These are phyloP conservation scores for Saccharum hybrid DNA, from an alignment of 202 grass and related monocot genomes.

Conservation along the genomic window DNA sequence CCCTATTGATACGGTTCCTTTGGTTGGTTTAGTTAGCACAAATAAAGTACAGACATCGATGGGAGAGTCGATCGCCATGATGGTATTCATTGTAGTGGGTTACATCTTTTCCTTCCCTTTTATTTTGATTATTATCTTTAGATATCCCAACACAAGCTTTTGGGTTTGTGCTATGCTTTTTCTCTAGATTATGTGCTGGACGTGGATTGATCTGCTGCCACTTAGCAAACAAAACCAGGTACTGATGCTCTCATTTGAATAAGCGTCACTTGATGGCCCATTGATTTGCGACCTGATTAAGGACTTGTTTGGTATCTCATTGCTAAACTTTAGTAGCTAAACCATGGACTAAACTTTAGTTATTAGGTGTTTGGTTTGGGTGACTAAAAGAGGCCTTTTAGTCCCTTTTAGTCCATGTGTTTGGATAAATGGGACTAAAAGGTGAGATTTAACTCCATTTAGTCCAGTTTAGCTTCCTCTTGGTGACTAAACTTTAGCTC, in stretches of 20 bases:
- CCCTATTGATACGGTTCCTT: constrained; percentile 22
- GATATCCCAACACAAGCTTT: constrained; percentile 22
- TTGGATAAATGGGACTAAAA: no score
- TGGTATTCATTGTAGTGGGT: constrained; percentile 29
- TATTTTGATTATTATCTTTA: not conserved
- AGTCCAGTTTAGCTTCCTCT: no score
- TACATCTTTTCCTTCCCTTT: constrained; percentile 1
- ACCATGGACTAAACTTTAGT: no score
- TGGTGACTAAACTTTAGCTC: no score
- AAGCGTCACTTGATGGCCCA: not conserved
- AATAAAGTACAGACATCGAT: constrained; percentile 11
- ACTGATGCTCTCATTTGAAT: not conserved
- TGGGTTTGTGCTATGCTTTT: not conserved
- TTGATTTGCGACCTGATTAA: not conserved
- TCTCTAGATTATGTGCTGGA: not conserved
- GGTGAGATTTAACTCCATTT: no score
- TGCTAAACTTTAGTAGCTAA: no score
- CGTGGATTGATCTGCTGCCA: constrained; percentile 21
- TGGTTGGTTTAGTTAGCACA: constrained; percentile 1
- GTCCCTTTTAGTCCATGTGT: no score
- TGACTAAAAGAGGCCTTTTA: no score
- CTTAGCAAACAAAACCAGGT: constrained; percentile 35
- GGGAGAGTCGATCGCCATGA: not conserved
- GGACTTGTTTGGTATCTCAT: no score
- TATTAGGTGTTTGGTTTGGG: no score